Base-by-base conservation (phyloP, 805 yeast genomes). In the Vanderwaltozyma verrucispora region DNA sequence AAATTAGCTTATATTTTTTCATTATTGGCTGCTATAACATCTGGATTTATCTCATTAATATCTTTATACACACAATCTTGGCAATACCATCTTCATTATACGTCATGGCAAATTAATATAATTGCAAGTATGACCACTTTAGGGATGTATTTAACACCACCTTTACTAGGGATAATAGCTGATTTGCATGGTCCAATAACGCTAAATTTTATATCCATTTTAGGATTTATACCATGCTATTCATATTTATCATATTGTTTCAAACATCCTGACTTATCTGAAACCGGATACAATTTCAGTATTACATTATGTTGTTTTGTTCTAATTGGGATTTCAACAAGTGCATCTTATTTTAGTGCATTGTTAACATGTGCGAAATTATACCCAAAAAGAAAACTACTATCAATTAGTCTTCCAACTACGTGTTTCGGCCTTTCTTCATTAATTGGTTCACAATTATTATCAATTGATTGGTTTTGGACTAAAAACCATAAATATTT, bases 401-500 rank as follows among this genome's bases (percentile, higher is more conserved):
- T 89, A 38, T 82, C 95, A 24, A 85, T 89, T 31, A 80, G 94
- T 37, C 70, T 82, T 32, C 98, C 98, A 0, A 88, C 89, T 2
- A 74, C 94, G 1, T 80, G 80, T 44, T 88, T 81, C 57, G 98
- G 97, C 1, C 51, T 86, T 23, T 80, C 94, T 5, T 74, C 94
- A 2, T 64, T 92, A 38, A 59, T 88, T 33, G 80, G 83, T 3
- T 71, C 95, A 0, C 87, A 77, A 54, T 53, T 74, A 32, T 58
- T 74, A 53, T 72, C 68, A 41, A 53, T 69, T 18, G 45, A 47
- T 7, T 63, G 59, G 53, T 65, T 77, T 48, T 57, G 56, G 45
- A 45, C 60, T 35, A 26, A 43, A 4, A 45, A 43, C 1, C 42
- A 38, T 12, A 48, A 48, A 9, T 42, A 44, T 16, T 51, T 81